A percentile compares a stretch with the other conserved stretches of the same genome.
Evolutionary conservation across 2,329 filamentous ascomycete species (phyloP).

Genomic region (Colletotrichum echinochloae): DNA sequence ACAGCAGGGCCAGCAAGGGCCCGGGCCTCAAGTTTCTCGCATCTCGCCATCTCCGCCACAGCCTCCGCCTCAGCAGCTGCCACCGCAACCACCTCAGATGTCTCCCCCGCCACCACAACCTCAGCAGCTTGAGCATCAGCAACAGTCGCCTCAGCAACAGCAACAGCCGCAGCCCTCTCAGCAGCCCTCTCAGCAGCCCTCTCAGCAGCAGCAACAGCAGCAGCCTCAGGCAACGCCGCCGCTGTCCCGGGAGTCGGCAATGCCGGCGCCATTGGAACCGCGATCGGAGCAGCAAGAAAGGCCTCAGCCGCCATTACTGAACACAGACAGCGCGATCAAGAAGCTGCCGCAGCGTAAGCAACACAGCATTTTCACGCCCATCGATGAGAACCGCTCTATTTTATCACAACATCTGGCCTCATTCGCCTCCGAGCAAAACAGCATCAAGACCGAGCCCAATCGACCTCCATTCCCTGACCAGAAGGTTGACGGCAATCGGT

Average conservation of each 20-base stretch:
- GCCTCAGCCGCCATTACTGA: slow-evolving; percentile 60
- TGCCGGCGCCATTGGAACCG: slow-evolving; percentile 62
- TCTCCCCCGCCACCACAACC: slow-evolving; percentile 66
- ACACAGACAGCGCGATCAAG: slow-evolving; percentile 66
- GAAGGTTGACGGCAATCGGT: slow-evolving; percentile 56
- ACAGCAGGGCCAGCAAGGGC: slow-evolving; percentile 62
- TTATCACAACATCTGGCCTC: slow-evolving; percentile 84
- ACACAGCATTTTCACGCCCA: slow-evolving; percentile 96
- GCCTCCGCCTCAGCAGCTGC: slow-evolving; percentile 64
- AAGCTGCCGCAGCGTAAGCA: slow-evolving; percentile 81
- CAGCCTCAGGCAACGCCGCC: slow-evolving; percentile 56
- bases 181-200: slow-evolving; percentile 51
- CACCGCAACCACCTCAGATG: slow-evolving; percentile 61
- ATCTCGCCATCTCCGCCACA: slow-evolving; percentile 72
- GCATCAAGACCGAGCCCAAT: slow-evolving; percentile 52
- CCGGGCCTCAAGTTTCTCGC: slow-evolving; percentile 58
- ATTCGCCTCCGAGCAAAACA: slow-evolving; percentile 67
- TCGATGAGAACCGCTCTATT: slow-evolving; percentile 91
- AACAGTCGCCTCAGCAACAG: slow-evolving; percentile 50
- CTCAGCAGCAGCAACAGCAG: slow-evolving; percentile 49
- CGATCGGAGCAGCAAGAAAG: slow-evolving; percentile 60
- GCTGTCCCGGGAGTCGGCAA: slow-evolving; percentile 63
- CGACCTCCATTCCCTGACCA: slow-evolving; percentile 40
- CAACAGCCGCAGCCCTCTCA: slow-evolving; percentile 55
- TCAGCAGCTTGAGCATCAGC: slow-evolving; percentile 49